Evolutionary conservation across 257 asterid genomes (phyloP).

Genomic region (Solanum ahanhuiri): DNA sequence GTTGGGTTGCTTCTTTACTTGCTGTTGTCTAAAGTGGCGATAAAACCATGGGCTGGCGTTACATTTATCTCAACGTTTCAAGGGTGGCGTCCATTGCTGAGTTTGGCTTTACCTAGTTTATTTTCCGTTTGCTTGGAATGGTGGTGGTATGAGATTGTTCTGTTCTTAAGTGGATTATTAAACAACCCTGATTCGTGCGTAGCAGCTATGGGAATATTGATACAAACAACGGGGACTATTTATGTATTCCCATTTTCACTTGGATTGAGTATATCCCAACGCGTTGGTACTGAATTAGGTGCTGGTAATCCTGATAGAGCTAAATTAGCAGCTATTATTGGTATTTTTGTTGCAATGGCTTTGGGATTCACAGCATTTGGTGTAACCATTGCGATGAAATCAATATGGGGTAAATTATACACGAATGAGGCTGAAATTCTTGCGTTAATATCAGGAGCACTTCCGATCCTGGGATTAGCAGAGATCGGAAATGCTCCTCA

Average conservation of each 20-base stretch:
- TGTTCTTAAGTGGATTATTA: slow-evolving; percentile 53
- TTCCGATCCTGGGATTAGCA: slow-evolving; percentile 65
- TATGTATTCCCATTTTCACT: slow-evolving; percentile 59
- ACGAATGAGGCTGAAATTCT: slow-evolving; percentile 45
- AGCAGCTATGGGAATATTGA: slow-evolving; percentile 78
- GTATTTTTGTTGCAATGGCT: slow-evolving; percentile 19
- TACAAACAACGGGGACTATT: slow-evolving; percentile 54
- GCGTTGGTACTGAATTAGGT: slow-evolving; percentile 74
- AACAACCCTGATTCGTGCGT: slow-evolving; percentile 52
- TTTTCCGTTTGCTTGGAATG: slow-evolving; percentile 64
- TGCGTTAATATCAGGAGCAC: slow-evolving; percentile 31
- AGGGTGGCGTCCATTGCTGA: slow-evolving; percentile 54
- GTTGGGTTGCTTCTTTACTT: slow-evolving; percentile 42
- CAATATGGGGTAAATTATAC: slow-evolving; percentile 49
- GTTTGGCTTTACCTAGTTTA: slow-evolving; percentile 54
- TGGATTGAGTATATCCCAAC: slow-evolving; percentile 53
- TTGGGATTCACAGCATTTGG: slow-evolving; percentile 49
- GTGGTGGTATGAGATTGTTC: slow-evolving; percentile 84
- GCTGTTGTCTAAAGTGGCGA: slow-evolving; percentile 35
- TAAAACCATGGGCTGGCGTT: slow-evolving; percentile 63
- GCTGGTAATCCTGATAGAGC: slow-evolving; percentile 51
- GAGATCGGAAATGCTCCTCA: slow-evolving; percentile 72
- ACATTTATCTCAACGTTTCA: slow-evolving; percentile 25
- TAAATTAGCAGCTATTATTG: slow-evolving; percentile 36
- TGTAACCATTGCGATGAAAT: slow-evolving; percentile 26